Conservation (phyloP, 2,329 filamentous ascomycete species). For the Teratosphaeria zuluensis region DNA sequence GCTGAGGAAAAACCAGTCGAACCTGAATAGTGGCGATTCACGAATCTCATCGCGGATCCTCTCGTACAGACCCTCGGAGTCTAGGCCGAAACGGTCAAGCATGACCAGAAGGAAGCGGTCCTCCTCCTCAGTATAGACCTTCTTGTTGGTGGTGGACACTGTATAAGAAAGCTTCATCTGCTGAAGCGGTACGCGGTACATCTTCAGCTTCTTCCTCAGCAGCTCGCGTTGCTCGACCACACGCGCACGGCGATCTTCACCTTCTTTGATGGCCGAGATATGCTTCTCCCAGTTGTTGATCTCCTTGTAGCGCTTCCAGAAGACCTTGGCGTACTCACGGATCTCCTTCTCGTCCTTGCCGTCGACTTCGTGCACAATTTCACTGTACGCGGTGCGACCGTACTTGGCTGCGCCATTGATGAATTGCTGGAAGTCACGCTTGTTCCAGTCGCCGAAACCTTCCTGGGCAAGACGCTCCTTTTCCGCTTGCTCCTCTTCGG, state of each 20-base stretch:
- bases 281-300: slow-evolving; percentile 84
- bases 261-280: slow-evolving; percentile 79
- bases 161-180: slow-evolving; percentile 99
- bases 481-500: slow-evolving; percentile 78
- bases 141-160: slow-evolving; percentile 98
- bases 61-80: slow-evolving; percentile 83
- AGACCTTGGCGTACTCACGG: slow-evolving; percentile 83
- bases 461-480: slow-evolving; percentile 73
- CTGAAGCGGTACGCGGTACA: slow-evolving; percentile 94
- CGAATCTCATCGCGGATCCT: slow-evolving; percentile 95
- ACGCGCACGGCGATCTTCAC: slow-evolving; percentile 80
- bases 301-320: slow-evolving; percentile 91
- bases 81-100: slow-evolving; percentile 83
- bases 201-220: slow-evolving; percentile 86
- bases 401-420: slow-evolving; percentile 91
- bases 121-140: slow-evolving; percentile 97
- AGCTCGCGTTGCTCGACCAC: slow-evolving; percentile 89
- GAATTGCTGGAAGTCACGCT: slow-evolving; percentile 96
- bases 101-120: slow-evolving; percentile 91
- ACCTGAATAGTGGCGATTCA: slow-evolving; percentile 87
- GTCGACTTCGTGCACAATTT: slow-evolving; percentile 82
- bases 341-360: slow-evolving; percentile 80
- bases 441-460: slow-evolving; percentile 92
- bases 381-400: slow-evolving; percentile 74
- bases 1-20: slow-evolving; percentile 98